Percentiles rank a stretch among this genome's conserved stretches.
Conservation (phyloP, 192 early-diverging fungal species). For the Gamsiella multidivaricata region DNA sequence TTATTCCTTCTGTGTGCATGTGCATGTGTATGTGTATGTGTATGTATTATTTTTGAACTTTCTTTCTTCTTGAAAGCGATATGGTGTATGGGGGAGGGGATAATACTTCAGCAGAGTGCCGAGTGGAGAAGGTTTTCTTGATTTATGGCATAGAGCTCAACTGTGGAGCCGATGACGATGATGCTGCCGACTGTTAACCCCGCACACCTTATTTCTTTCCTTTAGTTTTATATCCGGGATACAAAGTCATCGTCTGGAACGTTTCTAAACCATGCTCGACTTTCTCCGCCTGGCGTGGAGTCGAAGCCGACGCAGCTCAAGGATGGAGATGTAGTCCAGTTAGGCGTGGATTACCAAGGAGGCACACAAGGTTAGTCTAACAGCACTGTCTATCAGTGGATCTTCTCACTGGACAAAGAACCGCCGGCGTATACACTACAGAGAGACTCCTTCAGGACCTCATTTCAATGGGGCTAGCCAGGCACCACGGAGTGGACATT, state of each 20-base stretch:
- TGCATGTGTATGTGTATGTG: too few species aligned
- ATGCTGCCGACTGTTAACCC: too few species aligned
- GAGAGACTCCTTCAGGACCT: too few species aligned
- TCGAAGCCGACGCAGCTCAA: slow-evolving; percentile 83
- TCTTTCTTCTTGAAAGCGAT: too few species aligned
- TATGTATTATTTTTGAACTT: too few species aligned
- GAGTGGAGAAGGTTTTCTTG: too few species aligned
- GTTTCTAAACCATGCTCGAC: slow-evolving; percentile 93
- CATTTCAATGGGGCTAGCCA: neutral
- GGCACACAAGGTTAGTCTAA: slow-evolving; percentile 74
- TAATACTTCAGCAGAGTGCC: too few species aligned
- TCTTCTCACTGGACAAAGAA: too few species aligned
- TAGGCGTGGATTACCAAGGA: slow-evolving; percentile 97
- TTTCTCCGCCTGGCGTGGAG: slow-evolving; percentile 88
- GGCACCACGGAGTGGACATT: slow-evolving; percentile 1
- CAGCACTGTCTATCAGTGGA: too few species aligned
- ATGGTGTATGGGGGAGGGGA: too few species aligned
- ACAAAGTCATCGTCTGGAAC: slow-evolving; percentile 98
- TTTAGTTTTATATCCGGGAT: slow-evolving; percentile 91
- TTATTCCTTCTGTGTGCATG: too few species aligned
- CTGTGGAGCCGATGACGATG: neutral
- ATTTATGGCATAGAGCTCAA: neutral
- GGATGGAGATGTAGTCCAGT: slow-evolving; percentile 93
- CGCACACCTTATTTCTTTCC: neutral
- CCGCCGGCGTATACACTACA: too few species aligned